Conservation (phyloP, 805 yeast species). For the Dipodascus albidus region DNA sequence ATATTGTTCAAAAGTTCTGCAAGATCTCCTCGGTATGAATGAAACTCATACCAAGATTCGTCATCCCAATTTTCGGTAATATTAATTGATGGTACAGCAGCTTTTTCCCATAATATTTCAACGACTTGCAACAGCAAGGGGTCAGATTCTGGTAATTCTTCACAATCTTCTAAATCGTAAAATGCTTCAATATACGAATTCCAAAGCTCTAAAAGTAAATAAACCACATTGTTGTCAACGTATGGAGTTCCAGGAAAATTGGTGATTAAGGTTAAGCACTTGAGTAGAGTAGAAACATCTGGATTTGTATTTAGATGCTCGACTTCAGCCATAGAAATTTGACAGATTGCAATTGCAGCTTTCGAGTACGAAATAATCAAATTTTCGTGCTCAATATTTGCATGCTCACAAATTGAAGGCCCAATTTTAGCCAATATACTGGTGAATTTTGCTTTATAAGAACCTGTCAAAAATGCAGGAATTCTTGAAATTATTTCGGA, state of each 20-base stretch:
- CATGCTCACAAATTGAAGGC: not conserved
- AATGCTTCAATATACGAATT: constrained; percentile 22
- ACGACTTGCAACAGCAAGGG: constrained; percentile 27
- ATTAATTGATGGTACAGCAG: constrained; percentile 28
- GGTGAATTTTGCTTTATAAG: not conserved
- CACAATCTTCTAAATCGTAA: constrained; percentile 14
- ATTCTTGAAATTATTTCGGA: not conserved
- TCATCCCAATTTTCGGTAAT: constrained; percentile 20
- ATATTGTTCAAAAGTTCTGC: constrained; percentile 34
- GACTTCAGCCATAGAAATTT: not conserved
- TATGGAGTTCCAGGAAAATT: constrained; percentile 12
- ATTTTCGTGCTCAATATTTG: not conserved
- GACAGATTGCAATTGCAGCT: not conserved
- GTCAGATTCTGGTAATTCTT: not conserved
- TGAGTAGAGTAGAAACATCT: not conserved
- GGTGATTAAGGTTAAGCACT: constrained; percentile 6
- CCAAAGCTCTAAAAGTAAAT: constrained; percentile 26
- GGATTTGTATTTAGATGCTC: not conserved
- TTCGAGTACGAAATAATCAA: not conserved
- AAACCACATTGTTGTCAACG: constrained; percentile 20
- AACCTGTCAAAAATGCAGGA: not conserved
- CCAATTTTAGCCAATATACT: not conserved
- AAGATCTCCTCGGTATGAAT: constrained; percentile 57
- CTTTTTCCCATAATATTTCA: constrained; percentile 56
- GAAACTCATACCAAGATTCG: constrained; percentile 42